Evolutionary conservation across 345 rosid species (phyloP).

Genomic region (Dipteronia sinensis): DNA sequence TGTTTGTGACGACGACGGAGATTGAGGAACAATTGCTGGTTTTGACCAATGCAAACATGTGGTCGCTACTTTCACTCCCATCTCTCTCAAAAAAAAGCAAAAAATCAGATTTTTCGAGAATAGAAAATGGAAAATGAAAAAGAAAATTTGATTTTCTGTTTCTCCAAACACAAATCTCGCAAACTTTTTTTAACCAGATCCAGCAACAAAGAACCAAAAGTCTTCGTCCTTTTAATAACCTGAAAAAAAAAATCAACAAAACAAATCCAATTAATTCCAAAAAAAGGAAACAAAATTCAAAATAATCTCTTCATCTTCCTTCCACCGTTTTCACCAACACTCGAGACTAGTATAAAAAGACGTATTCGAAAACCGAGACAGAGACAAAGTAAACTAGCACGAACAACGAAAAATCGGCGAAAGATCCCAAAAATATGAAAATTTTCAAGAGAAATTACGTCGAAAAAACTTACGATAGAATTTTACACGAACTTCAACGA

Average conservation of each 20-base stretch:
- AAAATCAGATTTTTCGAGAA: not conserved
- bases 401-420: slow-evolving; percentile 22
- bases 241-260: slow-evolving; percentile 30
- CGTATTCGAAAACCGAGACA: slow-evolving; percentile 31
- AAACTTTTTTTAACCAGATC: slow-evolving; percentile 1
- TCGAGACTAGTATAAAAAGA: slow-evolving; percentile 18
- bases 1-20: slow-evolving; percentile 64
- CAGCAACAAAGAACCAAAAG: not conserved
- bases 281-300: not conserved
- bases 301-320: not conserved
- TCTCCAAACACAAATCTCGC: slow-evolving; percentile 1
- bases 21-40: slow-evolving; percentile 42
- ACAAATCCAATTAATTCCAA: not conserved
- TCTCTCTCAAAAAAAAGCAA: slow-evolving; percentile 16
- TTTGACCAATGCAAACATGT: slow-evolving; percentile 65
- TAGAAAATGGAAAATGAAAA: not conserved
- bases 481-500: slow-evolving; percentile 2
- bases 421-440: not conserved
- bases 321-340: not conserved
- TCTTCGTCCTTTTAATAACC: slow-evolving; percentile 25
- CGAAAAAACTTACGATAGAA: slow-evolving; percentile 23
- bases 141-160: not conserved
- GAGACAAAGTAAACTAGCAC: slow-evolving; percentile 11
- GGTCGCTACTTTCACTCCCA: slow-evolving; percentile 70
- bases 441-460: not conserved